Percentiles rank a stretch among this genome's conserved stretches.
These are phyloP conservation scores for Brassica balearica DNA, from an alignment of 441 rosid species.

Conservation along the genomic window DNA sequence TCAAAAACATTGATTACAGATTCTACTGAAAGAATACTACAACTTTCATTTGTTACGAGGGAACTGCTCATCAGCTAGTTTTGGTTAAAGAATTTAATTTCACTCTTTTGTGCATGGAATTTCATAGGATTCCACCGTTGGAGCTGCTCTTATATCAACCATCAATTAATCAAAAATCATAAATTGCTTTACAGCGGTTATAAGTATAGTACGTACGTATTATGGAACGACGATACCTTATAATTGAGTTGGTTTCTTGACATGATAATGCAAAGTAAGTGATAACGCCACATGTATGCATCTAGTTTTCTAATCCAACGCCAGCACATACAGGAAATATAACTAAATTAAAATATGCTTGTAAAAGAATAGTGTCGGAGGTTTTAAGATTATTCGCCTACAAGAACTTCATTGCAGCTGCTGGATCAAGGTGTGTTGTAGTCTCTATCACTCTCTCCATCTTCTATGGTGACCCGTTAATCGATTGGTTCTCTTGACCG, in stretches of 20 bases:
- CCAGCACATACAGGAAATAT: background rate
- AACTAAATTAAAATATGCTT: background rate
- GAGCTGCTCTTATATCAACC: too few relatives aligned
- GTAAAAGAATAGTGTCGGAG: background rate
- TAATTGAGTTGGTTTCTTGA: background rate
- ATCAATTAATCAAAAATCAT: background rate
- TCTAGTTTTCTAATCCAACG: background rate
- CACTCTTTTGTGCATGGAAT: background rate
- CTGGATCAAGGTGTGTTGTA: background rate
- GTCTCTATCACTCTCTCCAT: slow-evolving; percentile 3
- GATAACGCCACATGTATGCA: background rate
- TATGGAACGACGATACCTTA: background rate
- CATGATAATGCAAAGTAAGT: background rate
- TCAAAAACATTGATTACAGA: background rate
- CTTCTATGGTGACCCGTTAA: background rate
- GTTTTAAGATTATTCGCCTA: background rate
- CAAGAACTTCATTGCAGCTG: background rate
- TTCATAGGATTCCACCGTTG: background rate
- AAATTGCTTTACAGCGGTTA: background rate
- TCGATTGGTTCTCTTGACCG: background rate
- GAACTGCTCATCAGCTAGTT: background rate
- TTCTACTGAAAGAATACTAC: background rate
- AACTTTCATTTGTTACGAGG: background rate
- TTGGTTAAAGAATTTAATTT: background rate
- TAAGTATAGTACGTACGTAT: background rate